Percentiles rank a stretch among this genome's conserved stretches.
Evolutionary conservation across 2,329 filamentous ascomycete genomes (phyloP).

Genomic region (Talaromyces rugulosus): DNA sequence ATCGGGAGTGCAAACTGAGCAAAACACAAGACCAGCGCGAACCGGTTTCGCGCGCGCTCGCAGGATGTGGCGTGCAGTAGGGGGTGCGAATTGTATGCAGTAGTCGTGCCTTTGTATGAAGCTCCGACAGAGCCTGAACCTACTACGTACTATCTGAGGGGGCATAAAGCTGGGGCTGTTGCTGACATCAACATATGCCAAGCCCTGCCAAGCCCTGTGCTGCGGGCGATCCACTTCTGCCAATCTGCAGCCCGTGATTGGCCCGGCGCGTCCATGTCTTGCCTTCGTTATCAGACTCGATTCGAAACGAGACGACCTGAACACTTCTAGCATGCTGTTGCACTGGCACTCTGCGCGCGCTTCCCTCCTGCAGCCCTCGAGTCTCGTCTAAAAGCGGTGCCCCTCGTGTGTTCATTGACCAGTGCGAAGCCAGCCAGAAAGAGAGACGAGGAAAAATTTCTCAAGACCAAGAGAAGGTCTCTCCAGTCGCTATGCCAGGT

Average conservation of each 20-base stretch:
- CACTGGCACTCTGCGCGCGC: background rate
- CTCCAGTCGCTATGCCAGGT: constrained; percentile 1
- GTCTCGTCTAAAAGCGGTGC: too few species aligned
- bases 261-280: background rate
- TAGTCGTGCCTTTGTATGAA: background rate
- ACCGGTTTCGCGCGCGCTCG: background rate
- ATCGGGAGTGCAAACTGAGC: background rate
- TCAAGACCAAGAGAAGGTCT: background rate
- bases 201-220: background rate
- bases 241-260: background rate
- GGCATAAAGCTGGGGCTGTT: background rate
- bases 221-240: background rate
- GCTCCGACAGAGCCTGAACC: background rate
- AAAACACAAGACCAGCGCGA: background rate
- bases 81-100: background rate
- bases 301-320: background rate
- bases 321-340: background rate
- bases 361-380: background rate
- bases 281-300: background rate
- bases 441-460: too few species aligned
- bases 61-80: too few species aligned
- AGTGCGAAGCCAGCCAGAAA: too few species aligned
- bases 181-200: background rate
- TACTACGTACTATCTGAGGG: background rate
- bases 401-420: too few species aligned